Base-by-base conservation (phyloP, 2,329 filamentous ascomycete genomes). In the Aspergillus hortae region DNA sequence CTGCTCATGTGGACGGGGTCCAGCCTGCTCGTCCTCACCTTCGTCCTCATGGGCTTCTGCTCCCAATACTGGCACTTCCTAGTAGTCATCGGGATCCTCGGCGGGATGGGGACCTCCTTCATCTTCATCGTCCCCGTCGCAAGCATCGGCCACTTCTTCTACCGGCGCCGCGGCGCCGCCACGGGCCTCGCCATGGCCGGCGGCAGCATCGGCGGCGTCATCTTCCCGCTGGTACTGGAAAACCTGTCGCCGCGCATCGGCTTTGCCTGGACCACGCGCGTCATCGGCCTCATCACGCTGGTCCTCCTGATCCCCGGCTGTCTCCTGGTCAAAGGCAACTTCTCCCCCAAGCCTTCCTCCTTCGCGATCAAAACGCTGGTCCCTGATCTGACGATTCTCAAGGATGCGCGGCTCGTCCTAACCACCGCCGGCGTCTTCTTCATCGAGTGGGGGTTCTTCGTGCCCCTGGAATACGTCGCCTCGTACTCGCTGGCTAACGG, bases 11-110 rank as follows among this genome's bases (percentile, higher is more conserved):
- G 55, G 19, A 48, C 44, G 4, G 65, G 65, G 3, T 58, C 52
- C 3, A 48, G 54, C n/a, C 56, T 59, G 1, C 46, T 55, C 21
- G 40, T 59, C 15, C 41, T 61, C 23, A 48, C 46, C 23, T 44
- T 56, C 4, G 25, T 57, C 30, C 11, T 41, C 5, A 7, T 56
- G 4, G 56, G 56, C 2, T 54, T 56, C 25, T 54, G 53, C 45
- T 42, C 40, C 50, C 60, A 60, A n/a, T 76, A 72, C 56, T 77
- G 69, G 65, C 75, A 77, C 32, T 71, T 76, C 53, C 59, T 77
- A 4, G 58, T 77, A 1, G 69, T 66, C 12, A 69, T 68, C 44
- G 67, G 70, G 1, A 54, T 77, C 2, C 53, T 77, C 0, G 70
- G 68, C 11, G 75, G 73, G 0, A 57, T 72, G 1, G 64, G 69